Conservation (phyloP, 2,329 filamentous ascomycete genomes). For the Aspergillus sp. region DNA sequence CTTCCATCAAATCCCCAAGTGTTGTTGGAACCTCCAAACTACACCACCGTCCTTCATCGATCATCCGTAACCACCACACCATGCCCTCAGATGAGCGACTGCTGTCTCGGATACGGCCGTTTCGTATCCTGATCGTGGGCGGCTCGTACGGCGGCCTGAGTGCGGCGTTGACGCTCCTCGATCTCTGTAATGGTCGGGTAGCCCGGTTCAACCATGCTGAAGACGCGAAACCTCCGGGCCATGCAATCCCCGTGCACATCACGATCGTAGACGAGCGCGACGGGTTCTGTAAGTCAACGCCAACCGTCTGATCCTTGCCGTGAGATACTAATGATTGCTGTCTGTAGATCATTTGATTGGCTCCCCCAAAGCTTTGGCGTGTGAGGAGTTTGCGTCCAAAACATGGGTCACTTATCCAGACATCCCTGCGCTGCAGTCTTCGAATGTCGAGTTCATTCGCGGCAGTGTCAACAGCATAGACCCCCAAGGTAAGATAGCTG, state of each 20-base stretch:
- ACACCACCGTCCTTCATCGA: too few relatives aligned
- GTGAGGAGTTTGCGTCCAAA: constrained; percentile 61
- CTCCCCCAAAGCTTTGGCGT: constrained; percentile 68
- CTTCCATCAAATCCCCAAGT: too few relatives aligned
- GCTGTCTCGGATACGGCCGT: constrained; percentile 19
- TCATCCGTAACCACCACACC: neutral
- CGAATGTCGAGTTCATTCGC: constrained; percentile 64
- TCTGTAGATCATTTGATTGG: constrained; percentile 72
- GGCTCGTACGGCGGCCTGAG: constrained; percentile 72
- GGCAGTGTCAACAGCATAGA: constrained; percentile 64
- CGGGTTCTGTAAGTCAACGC: constrained; percentile 64
- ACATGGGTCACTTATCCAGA: constrained; percentile 70
- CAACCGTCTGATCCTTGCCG: neutral
- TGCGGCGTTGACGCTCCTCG: constrained; percentile 64
- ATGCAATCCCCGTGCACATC: constrained; percentile 61
- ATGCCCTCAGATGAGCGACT: constrained; percentile 30
- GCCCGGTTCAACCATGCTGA: constrained; percentile 45
- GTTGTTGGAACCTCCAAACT: too few relatives aligned
- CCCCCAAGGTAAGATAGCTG: constrained; percentile 57
- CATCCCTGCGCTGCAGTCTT: constrained; percentile 63
- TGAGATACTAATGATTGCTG: neutral
- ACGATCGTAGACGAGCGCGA: constrained; percentile 78
- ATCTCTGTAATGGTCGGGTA: constrained; percentile 58
- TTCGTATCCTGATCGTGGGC: constrained; percentile 65
- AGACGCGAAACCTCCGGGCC: constrained; percentile 23